Conservation (phyloP, 2,329 filamentous ascomycete genomes). For the Chaetomiaceae sp. region DNA sequence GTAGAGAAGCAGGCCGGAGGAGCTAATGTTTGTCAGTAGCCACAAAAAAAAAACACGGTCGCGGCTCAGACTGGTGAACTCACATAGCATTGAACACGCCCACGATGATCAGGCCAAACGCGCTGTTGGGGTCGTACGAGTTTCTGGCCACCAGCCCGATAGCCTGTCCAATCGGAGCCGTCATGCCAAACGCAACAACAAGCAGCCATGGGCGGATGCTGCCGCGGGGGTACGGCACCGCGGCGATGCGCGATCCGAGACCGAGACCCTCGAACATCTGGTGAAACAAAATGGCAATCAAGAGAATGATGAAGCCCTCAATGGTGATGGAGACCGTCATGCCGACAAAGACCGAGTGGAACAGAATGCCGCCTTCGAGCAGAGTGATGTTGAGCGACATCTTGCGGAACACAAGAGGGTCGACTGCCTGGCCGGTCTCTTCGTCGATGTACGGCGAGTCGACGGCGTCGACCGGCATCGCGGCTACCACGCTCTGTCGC, state of each 20-base stretch:
- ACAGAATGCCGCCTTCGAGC: conserved; percentile 70
- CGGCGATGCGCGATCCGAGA: conserved; percentile 64
- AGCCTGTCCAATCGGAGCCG: conserved; percentile 58
- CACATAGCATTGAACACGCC: conserved; percentile 61
- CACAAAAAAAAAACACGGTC: background rate
- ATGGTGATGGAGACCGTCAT: conserved; percentile 66
- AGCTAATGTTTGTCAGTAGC: conserved; percentile 32
- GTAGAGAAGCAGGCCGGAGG: conserved; percentile 55
- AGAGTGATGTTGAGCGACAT: conserved; percentile 67
- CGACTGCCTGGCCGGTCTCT: conserved; percentile 37
- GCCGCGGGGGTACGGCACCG: conserved; percentile 52
- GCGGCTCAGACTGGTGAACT: no score
- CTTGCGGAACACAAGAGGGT: conserved; percentile 48
- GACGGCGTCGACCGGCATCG: conserved; percentile 22
- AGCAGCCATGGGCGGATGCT: conserved; percentile 56
- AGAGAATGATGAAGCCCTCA: conserved; percentile 59
- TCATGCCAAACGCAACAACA: conserved; percentile 57
- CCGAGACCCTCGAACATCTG: conserved; percentile 65
- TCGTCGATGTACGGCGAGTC: conserved; percentile 38
- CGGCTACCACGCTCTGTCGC: conserved; percentile 6
- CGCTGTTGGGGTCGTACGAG: conserved; percentile 56
- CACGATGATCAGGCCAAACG: conserved; percentile 58
- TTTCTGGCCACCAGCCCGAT: conserved; percentile 53
- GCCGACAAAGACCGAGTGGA: conserved; percentile 71
- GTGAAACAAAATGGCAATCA: conserved; percentile 66